Evolutionary conservation across 2,329 filamentous ascomycete genomes (phyloP).

Genomic region (Fusarium caatingaense): DNA sequence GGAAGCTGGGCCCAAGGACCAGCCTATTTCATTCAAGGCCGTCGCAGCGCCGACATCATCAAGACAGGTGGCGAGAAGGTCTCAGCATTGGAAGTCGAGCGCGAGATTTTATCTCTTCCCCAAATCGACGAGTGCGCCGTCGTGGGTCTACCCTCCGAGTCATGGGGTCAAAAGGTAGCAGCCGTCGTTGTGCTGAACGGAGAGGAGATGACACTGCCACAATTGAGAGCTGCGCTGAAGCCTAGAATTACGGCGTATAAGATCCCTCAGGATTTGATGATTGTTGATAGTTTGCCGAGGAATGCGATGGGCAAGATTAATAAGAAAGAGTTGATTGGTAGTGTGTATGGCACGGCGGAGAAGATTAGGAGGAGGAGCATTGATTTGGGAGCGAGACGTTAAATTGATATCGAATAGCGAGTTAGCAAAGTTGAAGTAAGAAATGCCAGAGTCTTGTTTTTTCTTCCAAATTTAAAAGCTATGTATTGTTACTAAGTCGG

Average conservation of each 20-base stretch:
- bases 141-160: constrained; percentile 83
- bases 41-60: constrained; percentile 93
- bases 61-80: constrained; percentile 96
- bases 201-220: constrained; percentile 70
- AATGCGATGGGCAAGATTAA: constrained; percentile 98
- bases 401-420: neutral
- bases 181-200: constrained; percentile 78
- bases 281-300: constrained; percentile 82
- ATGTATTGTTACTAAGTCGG: too few relatives aligned
- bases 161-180: constrained; percentile 96
- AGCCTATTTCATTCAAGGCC: constrained; percentile 90
- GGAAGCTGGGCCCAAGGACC: constrained; percentile 70
- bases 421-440: too few relatives aligned
- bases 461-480: too few relatives aligned
- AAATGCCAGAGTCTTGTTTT: too few relatives aligned
- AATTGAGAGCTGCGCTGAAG: constrained; percentile 84
- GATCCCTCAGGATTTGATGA: constrained; percentile 87
- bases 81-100: constrained; percentile 91
- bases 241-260: constrained; percentile 85
- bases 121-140: constrained; percentile 87
- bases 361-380: constrained; percentile 15
- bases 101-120: constrained; percentile 85
- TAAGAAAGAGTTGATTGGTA: constrained; percentile 72
- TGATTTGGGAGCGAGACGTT: neutral
- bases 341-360: constrained; percentile 58